Percentiles rank a stretch among this genome's conserved stretches.
Evolutionary conservation across 192 early-diverging fungal genomes (phyloP).

Genomic region (Podila minutissima): DNA sequence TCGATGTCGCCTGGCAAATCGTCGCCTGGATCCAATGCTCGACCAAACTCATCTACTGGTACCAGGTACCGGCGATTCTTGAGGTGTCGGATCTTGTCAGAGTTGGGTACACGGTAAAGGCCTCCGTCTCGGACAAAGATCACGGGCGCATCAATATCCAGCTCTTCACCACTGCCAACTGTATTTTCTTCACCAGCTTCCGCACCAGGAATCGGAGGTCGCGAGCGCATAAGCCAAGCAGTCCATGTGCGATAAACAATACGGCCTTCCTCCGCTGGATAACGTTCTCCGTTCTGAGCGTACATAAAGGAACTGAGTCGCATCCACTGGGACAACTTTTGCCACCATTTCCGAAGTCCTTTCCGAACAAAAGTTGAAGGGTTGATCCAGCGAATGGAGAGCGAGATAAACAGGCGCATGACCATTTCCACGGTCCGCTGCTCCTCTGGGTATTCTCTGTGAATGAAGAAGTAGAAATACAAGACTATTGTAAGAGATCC

Average conservation of each 20-base stretch:
- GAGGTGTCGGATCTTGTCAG: slow-evolving; percentile 83
- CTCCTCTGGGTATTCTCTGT: no score
- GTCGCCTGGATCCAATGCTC: slow-evolving; percentile 65
- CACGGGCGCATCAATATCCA: slow-evolving; percentile 57
- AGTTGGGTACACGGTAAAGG: slow-evolving; percentile 83
- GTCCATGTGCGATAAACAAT: slow-evolving; percentile 60
- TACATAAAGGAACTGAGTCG: slow-evolving; percentile 89
- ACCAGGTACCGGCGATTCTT: slow-evolving; percentile 83
- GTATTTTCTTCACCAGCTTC: slow-evolving; percentile 14
- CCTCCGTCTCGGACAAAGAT: slow-evolving; percentile 68
- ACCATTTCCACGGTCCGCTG: no score
- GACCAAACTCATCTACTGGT: slow-evolving; percentile 70
- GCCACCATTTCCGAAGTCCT: slow-evolving; percentile 80
- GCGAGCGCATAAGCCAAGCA: slow-evolving; percentile 60
- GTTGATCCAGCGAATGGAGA: slow-evolving; percentile 65
- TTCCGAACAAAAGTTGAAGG: slow-evolving; percentile 66
- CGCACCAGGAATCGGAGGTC: slow-evolving; percentile 60
- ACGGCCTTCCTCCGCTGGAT: slow-evolving; percentile 77
- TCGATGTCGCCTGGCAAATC: slow-evolving; percentile 69
- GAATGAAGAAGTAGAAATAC: neutral
- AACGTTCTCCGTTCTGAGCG: slow-evolving; percentile 57
- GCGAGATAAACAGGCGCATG: slow-evolving; percentile 76
- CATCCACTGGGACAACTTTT: slow-evolving; percentile 63
- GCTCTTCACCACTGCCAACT: slow-evolving; percentile 56
- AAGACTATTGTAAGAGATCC: slow-evolving; percentile 27